Evolutionary conservation across 225 moss, liverwort and hornwort genomes (phyloP), one percentile per base, ranked within the genome.

Genomic region (Thuidium tamariscinum): DNA sequence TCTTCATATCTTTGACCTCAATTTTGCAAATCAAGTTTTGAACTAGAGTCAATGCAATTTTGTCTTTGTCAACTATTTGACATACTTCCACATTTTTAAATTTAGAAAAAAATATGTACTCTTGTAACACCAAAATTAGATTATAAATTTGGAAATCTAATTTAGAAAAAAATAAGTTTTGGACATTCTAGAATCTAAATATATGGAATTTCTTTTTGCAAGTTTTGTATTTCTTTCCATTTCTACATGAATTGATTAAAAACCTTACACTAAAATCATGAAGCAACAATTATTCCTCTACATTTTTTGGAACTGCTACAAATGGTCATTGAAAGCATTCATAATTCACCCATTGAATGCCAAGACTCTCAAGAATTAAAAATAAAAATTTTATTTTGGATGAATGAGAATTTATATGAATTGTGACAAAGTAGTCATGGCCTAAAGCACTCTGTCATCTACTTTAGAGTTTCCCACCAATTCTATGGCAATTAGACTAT

Each of bases 251-350:
- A 48, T 48, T 48, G 7, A 46, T 72, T 18, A 30, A 73, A 1
- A 73, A 32, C 17, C 32, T 73, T 48, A 19, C 1, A 49, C 32
- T 10, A 49, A 73, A 48, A 30, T 19, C 6, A 19, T 32, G 3
- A 32, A 19, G 32, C 0, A 1, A 41, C 0, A 10, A 41, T 13
- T 5, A 1, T 46, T 29, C 3, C 13, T 72, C 4, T n/a, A n/a
- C 2, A 6, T 46, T 46, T 30, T 0, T 29, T 27, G 1, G 0
- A 6, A 10, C 18, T 46, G 0, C 6, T 0, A 30, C 0, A 48
- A 0, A 11, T 11, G 48, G 4, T 27, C 17, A 0, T 32, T 3
- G 1, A 19, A 17, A 72, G 19, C 12, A 20, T 32, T 49, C 2
- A 74, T 49, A 74, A 49, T 34, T 9, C 46, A 30, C 10, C 30